Evolutionary conservation across 192 early-diverging fungal genomes (phyloP), one percentile per base, ranked within the genome.

Genomic region (Coemansia sp.): DNA sequence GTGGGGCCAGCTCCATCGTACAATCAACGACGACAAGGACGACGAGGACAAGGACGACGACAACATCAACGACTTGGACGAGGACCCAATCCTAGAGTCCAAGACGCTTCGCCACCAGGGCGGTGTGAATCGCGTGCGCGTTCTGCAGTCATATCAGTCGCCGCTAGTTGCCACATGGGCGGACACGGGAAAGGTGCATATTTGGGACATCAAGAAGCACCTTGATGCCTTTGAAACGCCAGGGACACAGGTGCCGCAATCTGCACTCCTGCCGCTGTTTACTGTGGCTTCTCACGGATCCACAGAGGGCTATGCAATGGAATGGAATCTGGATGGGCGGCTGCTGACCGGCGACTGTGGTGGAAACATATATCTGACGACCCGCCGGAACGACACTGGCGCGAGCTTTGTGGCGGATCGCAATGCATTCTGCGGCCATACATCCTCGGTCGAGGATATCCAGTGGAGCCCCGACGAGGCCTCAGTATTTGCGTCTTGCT

Each of bases 381-480:
- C 84, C 6, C 55, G 88, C 61, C 80, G 91, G 52, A 69, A 75
- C 64, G 59, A 84, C 60, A 84, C 70, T 9, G 80, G 85, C 19
- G 65, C 79, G 11, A 70, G 57, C 70, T 91, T 92, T 63, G 86
- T 83, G 5, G 87, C 94, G 5, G 92, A 94, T 50, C 67, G 83
- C 42, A 78, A 76, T 14, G 82, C 92, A 7, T 97, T 92, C 79
- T 73, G 71, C 34, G 97, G 92, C 40, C 95, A 98, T 71, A 84
- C 76, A 36, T 86, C 84, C 6, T 93, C 90, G 17, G 89, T 98
- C 22, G 97, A 99, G 72, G 97, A 99, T 71, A 60, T 99, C 50
- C 97, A 99, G 84, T 99, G 96, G 96, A 95, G 94, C 6, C 93
- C 94, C 22, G 82, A 86, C 2, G 92, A 96, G 64, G 84, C 84